Evolutionary conservation across 129 eudicot genomes (phyloP), one percentile per base, ranked within the genome.

Genomic region (Flaveria trinervia): DNA sequence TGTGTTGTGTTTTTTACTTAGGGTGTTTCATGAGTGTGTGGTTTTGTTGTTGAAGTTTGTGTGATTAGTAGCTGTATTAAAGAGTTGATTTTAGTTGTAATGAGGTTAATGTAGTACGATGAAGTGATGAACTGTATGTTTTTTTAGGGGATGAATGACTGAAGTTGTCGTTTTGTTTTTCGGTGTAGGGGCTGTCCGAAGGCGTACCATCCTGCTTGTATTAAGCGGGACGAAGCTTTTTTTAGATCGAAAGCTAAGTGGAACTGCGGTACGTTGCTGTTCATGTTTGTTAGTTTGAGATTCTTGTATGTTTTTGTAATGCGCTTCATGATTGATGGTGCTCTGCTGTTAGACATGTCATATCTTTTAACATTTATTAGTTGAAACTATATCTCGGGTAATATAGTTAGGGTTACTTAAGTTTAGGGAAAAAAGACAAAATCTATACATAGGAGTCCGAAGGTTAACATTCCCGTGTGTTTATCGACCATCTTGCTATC

Each of bases 181-280:
- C 60, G 76, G 64, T 82, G 69, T 23, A 92, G 96, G 89, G 90
- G 87, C 16, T 92, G 98, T 80, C 98, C 98, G 1, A 92, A 92
- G 94, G 98, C 98, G 1, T 92, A 92, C 62, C 98, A 92, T 83
- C 90, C 96, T 1, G 69, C 94, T 18, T 92, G 98, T 79, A 85
- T 92, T 20, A 92, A 92, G 80, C 86, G 98, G 17, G 96, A 92
- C 14, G 98, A 90, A 70, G 88, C 92, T 3, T 92, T 89, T 87
- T 92, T 92, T 41, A 81, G 80, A 69, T 84, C 93, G 17, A 88
- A 84, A 59, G 92, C 92, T 17, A 86, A 81, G 59, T 92, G 98
- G 98, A 86, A 79, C 72, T 92, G 96, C 3, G 98, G 98, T 92
- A 90, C 43, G 96, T 78, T 78, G 68, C 77, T 81, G 8, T 60